Evolutionary conservation across 768 basidiomycete genomes (phyloP).

Genomic region (Auricularia auricula-judae): DNA sequence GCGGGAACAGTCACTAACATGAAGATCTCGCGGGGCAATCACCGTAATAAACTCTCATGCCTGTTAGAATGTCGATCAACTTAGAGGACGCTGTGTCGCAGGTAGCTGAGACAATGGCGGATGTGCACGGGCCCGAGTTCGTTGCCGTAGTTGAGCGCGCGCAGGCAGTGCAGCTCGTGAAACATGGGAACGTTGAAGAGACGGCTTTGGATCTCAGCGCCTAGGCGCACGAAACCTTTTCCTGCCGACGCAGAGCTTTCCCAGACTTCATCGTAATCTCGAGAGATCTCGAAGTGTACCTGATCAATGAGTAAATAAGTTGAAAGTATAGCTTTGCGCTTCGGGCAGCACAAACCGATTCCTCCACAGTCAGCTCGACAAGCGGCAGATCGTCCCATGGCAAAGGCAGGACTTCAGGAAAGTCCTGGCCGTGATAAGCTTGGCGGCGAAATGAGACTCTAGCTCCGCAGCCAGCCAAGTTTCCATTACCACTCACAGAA

Average conservation of each 20-base stretch:
- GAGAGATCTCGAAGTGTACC: constrained; percentile 17
- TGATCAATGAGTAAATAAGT: background rate
- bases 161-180: constrained; percentile 28
- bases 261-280: constrained; percentile 8
- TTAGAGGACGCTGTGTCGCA: constrained; percentile 34
- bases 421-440: no score
- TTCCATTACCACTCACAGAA: no score
- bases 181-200: constrained; percentile 26
- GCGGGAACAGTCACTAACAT: no score
- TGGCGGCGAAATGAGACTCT: no score
- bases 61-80: no score
- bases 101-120: constrained; percentile 38
- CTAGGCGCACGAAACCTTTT: constrained; percentile 22
- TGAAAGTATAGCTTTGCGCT: background rate
- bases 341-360: constrained; percentile 10
- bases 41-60: no score
- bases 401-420: no score
- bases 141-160: constrained; percentile 4
- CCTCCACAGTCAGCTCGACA: constrained; percentile 18
- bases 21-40: no score
- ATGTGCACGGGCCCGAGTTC: constrained; percentile 10
- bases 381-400: background rate
- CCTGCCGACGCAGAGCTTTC: constrained; percentile 20
- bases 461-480: no score
- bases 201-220: constrained; percentile 16